Base-by-base conservation (phyloP, 306 rosid genomes). In the Carpinus viminea region DNA sequence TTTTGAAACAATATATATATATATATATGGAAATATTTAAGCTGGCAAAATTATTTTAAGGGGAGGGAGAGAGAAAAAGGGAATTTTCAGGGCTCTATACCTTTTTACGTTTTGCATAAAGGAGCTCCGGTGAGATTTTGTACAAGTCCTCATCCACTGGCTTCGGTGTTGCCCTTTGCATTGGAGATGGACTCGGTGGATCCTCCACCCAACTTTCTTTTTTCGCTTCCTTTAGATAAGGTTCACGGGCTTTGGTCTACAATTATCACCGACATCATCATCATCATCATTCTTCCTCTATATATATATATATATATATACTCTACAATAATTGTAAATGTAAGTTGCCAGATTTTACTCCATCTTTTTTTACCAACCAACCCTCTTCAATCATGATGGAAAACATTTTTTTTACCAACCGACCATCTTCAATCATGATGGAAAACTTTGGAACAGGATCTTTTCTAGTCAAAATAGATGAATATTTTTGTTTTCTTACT, bases 131-230 rank as follows among this genome's bases (percentile, higher is more conserved):
- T 17, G 98, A 91, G 50, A 95, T 91, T 80, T 81, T 87, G 74
- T 95, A 95, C 72, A 95, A 83, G 75, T 95, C 98, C 78, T 92
- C 97, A 13, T 95, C 97, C 59, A 90, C 86, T 0, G 98, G 96
- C 61, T 94, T 92, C 0, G 95, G 90, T 24, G 83, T 81, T 53
- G 85, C 83, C 75, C 81, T 83, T 54, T 74, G 83, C 74, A 78
- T 34, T 9, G 85, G 56, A 28, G 72, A 78, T 52, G 83, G 84
- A 66, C 84, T 77, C 0, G 73, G 65, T 20, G 82, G 81, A n/a
- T 79, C 86, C 81, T 86, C 82, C 47, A 78, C 85, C 95, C 93
- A 87, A 13, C 72, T 75, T 70, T 87, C 86, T 79, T 81, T 85
- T 72, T 87, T 94, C 2, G 50, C 85, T 79, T 74, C 89, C 55